Evolutionary conservation across 306 rosid genomes (phyloP), one percentile per base, ranked within the genome.

Genomic region (Cercis canadensis): DNA sequence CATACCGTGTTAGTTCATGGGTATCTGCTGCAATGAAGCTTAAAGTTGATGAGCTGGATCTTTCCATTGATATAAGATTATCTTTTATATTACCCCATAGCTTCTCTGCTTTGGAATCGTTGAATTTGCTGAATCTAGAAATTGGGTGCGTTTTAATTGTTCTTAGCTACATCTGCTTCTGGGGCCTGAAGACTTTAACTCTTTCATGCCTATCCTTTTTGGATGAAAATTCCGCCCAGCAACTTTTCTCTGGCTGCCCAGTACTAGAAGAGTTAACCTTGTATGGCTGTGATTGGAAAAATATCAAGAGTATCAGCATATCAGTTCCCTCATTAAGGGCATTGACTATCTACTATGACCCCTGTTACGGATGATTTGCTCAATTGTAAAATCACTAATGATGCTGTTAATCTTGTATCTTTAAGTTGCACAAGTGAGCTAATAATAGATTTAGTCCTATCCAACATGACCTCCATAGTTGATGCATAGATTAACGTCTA

Each of bases 371-470:
- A 11, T 51, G 15, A 24, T 62, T 4, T 41, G 37, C 36, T 21
- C 11, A 43, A 16, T 31, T 53, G 36, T 53, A 16, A 12, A 62
- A 49, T 73, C 47, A 18, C 19, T 12, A 63, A 41, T 73, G 78
- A 73, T 53, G 71, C 64, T 3, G 57, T 31, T 64, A 63, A 73
- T 31, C 78, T 73, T 55, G 17, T 11, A 63, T 52, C 64, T 24
- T 53, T 62, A 11, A 53, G 17, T 5, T 73, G 64, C 65, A 41
- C 8, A 24, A 14, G 37, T 49, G 31, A 8, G 52, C 54, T 13
- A 15, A 8, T 29, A 31, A 37, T 62, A 40, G 78, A 73, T n/a
- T 32, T 62, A 31, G 56, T 33, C 47, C 47, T 53, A 18, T 33
- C 63, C 36, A 73, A 63, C 64, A 29, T 63, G 5, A 10, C 71